A percentile compares a stretch with the other conserved stretches of the same genome.
These are phyloP conservation scores for Colletotrichum ledebouriae DNA, from an alignment of 2,329 filamentous ascomycete species.

Conservation along the genomic window DNA sequence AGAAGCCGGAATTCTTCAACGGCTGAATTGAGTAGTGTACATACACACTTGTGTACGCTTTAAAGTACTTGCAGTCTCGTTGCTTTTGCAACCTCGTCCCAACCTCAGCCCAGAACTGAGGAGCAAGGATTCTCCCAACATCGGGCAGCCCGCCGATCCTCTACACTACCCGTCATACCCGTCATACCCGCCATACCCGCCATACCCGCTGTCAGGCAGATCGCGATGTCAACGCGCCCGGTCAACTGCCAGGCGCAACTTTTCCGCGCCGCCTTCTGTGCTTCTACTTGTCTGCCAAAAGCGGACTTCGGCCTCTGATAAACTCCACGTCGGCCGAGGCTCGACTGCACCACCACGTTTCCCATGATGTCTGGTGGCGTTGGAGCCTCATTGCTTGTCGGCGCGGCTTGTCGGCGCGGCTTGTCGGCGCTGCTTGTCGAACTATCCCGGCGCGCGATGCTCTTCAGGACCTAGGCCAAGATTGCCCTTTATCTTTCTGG, in stretches of 20 bases:
- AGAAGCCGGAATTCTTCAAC: conserved; percentile 37
- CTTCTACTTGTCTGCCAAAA: background rate
- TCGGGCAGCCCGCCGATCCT: conserved; percentile 22
- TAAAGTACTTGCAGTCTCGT: conserved; percentile 4
- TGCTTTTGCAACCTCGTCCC: conserved; percentile 1
- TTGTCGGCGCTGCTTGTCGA: background rate
- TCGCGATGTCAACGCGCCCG: conserved; percentile 1
- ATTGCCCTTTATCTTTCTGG: conserved; percentile 6
- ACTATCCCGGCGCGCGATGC: conserved; percentile 26
- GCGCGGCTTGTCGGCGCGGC: conserved; percentile 10
- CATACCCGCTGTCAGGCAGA: background rate
- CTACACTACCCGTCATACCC: conserved; percentile 8
- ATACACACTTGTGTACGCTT: conserved; percentile 28
- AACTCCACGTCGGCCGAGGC: conserved; percentile 35
- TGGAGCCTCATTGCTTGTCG: conserved; percentile 36
- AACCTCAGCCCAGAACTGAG: background rate
- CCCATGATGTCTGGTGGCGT: conserved; percentile 30
- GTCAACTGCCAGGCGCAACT: background rate
- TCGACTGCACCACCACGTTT: conserved; percentile 28
- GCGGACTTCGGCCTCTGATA: conserved; percentile 40
- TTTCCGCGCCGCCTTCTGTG: background rate
- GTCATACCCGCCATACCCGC: background rate
- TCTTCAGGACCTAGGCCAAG: conserved; percentile 9
- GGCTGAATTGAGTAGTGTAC: conserved; percentile 23
- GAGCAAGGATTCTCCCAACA: conserved; percentile 15